Conservation (phyloP, 495 filamentous ascomycete genomes). For the Penicillium bialowiezense region DNA sequence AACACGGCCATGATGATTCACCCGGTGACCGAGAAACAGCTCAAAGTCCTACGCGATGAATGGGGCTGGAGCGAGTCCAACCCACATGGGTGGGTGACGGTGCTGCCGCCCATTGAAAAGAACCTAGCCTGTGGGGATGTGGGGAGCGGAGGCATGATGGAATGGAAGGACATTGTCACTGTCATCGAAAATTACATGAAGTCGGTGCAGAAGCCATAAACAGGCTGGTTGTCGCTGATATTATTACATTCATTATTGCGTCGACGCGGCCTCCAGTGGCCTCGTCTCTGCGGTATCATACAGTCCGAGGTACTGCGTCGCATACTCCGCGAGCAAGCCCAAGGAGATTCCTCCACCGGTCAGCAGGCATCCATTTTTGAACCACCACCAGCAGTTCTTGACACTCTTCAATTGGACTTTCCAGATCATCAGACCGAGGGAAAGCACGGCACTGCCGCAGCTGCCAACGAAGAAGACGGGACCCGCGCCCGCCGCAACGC, state of each 20-base stretch:
- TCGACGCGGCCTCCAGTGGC: slow-evolving; percentile 6
- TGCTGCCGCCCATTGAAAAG: slow-evolving; percentile 69
- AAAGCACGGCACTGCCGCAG: slow-evolving; percentile 75
- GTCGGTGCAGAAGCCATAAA: neutral
- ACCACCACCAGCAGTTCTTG: slow-evolving; percentile 96
- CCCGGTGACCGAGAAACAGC: slow-evolving; percentile 70
- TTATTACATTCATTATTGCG: slow-evolving; percentile 9
- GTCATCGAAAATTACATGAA: slow-evolving; percentile 47
- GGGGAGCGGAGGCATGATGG: slow-evolving; percentile 73
- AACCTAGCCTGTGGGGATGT: slow-evolving; percentile 78
- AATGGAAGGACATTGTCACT: slow-evolving; percentile 70
- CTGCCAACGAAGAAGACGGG: slow-evolving; percentile 82
- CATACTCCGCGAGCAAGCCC: slow-evolving; percentile 64
- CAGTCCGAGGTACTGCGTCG: slow-evolving; percentile 32
- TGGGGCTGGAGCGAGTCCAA: slow-evolving; percentile 54
- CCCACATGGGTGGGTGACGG: slow-evolving; percentile 68
- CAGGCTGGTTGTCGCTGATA: neutral
- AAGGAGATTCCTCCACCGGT: slow-evolving; percentile 65
- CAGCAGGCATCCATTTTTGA: slow-evolving; percentile 68
- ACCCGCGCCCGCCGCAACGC: slow-evolving; percentile 68
- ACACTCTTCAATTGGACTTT: slow-evolving; percentile 81
- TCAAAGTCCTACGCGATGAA: slow-evolving; percentile 66
- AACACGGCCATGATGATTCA: slow-evolving; percentile 91
- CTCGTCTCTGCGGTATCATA: slow-evolving; percentile 18
- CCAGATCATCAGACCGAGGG: slow-evolving; percentile 84